phyloP scores from a whole-genome alignment of 805 yeast genomes.

The Yamadazyma kitorensis region DNA sequence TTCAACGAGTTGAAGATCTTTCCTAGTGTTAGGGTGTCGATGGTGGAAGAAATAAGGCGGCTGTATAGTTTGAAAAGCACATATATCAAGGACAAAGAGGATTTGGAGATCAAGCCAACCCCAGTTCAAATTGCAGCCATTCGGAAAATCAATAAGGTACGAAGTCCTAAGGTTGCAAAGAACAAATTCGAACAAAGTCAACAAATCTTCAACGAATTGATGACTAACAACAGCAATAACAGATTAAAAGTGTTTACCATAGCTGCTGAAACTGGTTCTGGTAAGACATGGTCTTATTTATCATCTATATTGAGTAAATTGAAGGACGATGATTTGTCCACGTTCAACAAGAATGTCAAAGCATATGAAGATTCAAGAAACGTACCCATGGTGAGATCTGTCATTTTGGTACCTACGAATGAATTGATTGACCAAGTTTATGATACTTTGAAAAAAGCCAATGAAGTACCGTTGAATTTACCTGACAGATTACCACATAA shows the following conservation, averaged over 20 bases:
- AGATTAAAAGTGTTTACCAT: conserved; percentile 62
- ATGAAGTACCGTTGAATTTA: conserved; percentile 20
- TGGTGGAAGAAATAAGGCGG: conserved; percentile 50
- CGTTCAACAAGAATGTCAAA: conserved; percentile 17
- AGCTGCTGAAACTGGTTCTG: conserved; percentile 97
- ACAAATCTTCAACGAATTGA: conserved; percentile 24
- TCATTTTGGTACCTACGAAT: conserved; percentile 85
- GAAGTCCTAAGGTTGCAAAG: conserved; percentile 25
- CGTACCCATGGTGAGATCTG: conserved; percentile 52
- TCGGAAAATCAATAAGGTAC: conserved; percentile 47
- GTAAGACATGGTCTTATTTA: conserved; percentile 91
- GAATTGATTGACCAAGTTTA: conserved; percentile 84
- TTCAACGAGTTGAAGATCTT: conserved; percentile 68
- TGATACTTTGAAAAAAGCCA: conserved; percentile 36
- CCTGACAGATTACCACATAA: conserved; percentile 16
- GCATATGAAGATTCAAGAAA: conserved; percentile 21
- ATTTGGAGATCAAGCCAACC: conserved; percentile 52
- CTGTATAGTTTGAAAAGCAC: conserved; percentile 33
- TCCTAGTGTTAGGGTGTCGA: conserved; percentile 62
- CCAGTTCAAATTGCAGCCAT: conserved; percentile 82
- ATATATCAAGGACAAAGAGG: conserved; percentile 27
- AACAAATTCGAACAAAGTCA: conserved; percentile 17
- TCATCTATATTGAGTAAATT: conserved; percentile 71
- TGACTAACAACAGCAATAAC: conserved; percentile 26
- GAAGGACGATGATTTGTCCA: conserved; percentile 49